Conservation (phyloP, 768 basidiomycete species). For the Lactarius quietus region DNA sequence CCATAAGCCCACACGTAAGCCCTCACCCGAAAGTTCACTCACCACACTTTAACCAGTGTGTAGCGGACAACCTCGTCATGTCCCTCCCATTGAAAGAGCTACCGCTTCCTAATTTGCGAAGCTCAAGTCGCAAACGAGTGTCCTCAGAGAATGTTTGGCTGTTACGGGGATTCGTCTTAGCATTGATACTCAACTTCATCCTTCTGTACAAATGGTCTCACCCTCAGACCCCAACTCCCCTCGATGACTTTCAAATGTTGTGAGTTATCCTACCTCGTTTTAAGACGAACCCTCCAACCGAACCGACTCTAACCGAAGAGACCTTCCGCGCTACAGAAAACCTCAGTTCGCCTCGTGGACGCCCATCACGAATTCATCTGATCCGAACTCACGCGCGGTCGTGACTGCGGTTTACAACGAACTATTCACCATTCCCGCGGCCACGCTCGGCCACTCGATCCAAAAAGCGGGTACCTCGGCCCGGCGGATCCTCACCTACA, state of each 20-base stretch:
- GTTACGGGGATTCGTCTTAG: background rate
- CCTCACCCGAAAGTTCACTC: background rate
- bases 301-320: constrained; percentile 4
- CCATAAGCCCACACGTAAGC: background rate
- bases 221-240: constrained; percentile 3
- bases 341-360: constrained; percentile 7
- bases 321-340: constrained; percentile 12
- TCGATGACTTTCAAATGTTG: constrained; percentile 22
- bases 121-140: background rate
- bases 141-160: constrained; percentile 4
- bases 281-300: background rate
- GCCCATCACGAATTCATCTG: background rate
- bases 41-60: background rate
- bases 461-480: constrained; percentile 34
- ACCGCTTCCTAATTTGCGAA: background rate
- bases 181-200: constrained; percentile 4
- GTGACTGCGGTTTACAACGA: constrained; percentile 35
- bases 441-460: constrained; percentile 35
- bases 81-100: background rate
- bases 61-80: background rate
- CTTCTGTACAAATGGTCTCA: constrained; percentile 4
- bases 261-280: background rate
- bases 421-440: constrained; percentile 33
- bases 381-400: constrained; percentile 28
- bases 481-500: constrained; percentile 34